These are phyloP conservation scores for Helicostylum pulchrum DNA, from an alignment of 192 early-diverging fungal species.

Conservation along the genomic window DNA sequence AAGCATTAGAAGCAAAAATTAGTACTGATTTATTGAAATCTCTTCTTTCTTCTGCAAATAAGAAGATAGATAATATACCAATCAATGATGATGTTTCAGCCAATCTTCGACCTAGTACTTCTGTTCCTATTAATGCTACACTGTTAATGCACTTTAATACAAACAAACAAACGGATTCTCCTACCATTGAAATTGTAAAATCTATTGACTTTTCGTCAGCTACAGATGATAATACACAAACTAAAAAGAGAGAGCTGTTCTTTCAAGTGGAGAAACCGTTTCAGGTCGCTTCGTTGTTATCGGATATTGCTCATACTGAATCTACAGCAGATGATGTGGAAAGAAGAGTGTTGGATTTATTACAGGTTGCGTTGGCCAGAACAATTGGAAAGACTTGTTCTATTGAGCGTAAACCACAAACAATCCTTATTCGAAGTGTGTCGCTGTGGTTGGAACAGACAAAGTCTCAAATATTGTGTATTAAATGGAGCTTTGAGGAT, in stretches of 20 bases:
- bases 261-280: constrained; percentile 12
- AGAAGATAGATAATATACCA: not conserved
- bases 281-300: not conserved
- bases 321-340: constrained; percentile 1
- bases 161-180: not conserved
- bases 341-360: not conserved
- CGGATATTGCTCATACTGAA: not conserved
- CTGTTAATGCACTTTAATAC: constrained; percentile 7
- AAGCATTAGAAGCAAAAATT: constrained; percentile 61
- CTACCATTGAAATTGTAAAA: constrained; percentile 16
- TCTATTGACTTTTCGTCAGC: not conserved
- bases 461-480: constrained; percentile 36
- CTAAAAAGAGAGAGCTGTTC: constrained; percentile 9
- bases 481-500: constrained; percentile 66
- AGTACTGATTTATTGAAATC: constrained; percentile 45
- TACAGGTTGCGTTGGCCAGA: not conserved
- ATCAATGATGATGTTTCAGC: not conserved
- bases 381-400: constrained; percentile 6
- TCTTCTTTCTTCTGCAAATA: constrained; percentile 28
- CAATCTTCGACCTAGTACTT: constrained; percentile 5
- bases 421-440: constrained; percentile 15
- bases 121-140: constrained; percentile 16
- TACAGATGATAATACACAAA: constrained; percentile 1
- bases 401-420: constrained; percentile 1
- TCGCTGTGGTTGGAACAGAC: constrained; percentile 19